A percentile compares a stretch with the other conserved stretches of the same genome.
Evolutionary conservation across 2,329 filamentous ascomycete genomes (phyloP).

Genomic region (Alternaria postmessia): DNA sequence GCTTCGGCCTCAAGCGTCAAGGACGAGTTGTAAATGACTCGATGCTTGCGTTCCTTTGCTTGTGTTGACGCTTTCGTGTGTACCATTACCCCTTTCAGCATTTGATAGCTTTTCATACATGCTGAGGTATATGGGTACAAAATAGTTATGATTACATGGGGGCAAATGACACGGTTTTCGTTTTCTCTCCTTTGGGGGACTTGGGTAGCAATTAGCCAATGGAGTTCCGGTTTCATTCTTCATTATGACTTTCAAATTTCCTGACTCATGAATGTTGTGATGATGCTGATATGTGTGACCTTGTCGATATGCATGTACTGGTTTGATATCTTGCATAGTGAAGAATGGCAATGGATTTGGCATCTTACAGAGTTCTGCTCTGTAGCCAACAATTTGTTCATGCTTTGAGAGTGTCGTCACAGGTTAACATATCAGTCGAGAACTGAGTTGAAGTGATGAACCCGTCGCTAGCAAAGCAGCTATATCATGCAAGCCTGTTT

Average conservation of each 20-base stretch:
- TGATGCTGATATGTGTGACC: neutral
- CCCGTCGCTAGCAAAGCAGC: neutral
- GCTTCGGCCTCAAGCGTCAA: conserved; percentile 53
- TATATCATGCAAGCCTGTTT: neutral
- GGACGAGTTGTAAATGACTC: conserved; percentile 75
- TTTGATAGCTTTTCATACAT: conserved; percentile 23
- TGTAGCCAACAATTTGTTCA: neutral
- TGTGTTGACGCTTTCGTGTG: conserved; percentile 23
- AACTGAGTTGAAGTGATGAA: neutral
- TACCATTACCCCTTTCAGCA: conserved; percentile 34
- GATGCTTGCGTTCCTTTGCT: conserved; percentile 17
- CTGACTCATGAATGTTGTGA: neutral
- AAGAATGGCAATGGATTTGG: neutral
- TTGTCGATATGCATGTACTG: neutral
- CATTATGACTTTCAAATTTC: conserved; percentile 1
- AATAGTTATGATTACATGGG: conserved; percentile 35
- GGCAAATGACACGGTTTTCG: conserved; percentile 21
- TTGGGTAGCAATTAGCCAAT: conserved; percentile 40
- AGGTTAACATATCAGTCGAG: neutral
- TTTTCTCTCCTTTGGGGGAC: conserved; percentile 12
- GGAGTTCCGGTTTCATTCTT: conserved; percentile 38
- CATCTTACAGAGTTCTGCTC: neutral
- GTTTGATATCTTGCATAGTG: neutral
- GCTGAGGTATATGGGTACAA: conserved; percentile 33
- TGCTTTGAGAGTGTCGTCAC: neutral